These are phyloP conservation scores for Arxiozyma telluris DNA, from an alignment of 1,139 yeast genomes.

Conservation along the genomic window DNA sequence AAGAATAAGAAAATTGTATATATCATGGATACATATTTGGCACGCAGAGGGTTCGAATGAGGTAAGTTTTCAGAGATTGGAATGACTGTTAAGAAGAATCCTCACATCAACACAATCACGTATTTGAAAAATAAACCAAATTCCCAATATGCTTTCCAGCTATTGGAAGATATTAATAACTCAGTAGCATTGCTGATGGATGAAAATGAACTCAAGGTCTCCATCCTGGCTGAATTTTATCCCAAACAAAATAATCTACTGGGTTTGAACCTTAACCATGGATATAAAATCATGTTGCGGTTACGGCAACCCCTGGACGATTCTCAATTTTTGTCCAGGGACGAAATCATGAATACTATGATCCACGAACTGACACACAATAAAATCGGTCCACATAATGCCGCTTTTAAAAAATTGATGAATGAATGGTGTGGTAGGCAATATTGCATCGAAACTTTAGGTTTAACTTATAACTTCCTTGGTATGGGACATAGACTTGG, in stretches of 20 bases:
- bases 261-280: constrained; percentile 84
- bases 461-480: constrained; percentile 30
- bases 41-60: too few relatives aligned
- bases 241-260: constrained; percentile 62
- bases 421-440: constrained; percentile 54
- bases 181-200: constrained; percentile 69
- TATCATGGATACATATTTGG: too few relatives aligned
- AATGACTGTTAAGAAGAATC: constrained; percentile 11
- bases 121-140: constrained; percentile 47
- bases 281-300: constrained; percentile 64
- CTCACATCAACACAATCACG: constrained; percentile 37
- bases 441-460: constrained; percentile 43
- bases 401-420: constrained; percentile 53
- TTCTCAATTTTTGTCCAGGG: constrained; percentile 52
- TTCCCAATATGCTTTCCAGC: constrained; percentile 46
- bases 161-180: constrained; percentile 54
- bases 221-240: constrained; percentile 67
- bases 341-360: constrained; percentile 70
- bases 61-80: too few relatives aligned
- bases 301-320: constrained; percentile 54
- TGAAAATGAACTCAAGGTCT: constrained; percentile 56
- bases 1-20: too few relatives aligned
- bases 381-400: constrained; percentile 70
- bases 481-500: constrained; percentile 53
- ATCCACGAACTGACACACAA: constrained; percentile 87